Conservation (phyloP, 352 stramenopile genomes). For the Pythium sukuiense region DNA sequence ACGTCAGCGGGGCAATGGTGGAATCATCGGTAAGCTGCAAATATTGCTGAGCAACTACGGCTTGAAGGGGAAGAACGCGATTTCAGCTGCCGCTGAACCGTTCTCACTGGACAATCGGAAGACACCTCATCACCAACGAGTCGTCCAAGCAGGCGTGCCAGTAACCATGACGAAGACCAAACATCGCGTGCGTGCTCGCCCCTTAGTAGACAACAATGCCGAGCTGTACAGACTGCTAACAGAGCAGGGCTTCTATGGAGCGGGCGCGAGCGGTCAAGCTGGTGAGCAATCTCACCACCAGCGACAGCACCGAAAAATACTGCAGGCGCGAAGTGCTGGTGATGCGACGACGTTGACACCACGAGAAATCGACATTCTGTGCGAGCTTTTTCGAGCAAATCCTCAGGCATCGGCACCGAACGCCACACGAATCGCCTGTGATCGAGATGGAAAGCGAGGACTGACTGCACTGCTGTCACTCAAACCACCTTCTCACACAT, state of each 20-base stretch:
- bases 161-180: constrained; percentile 32
- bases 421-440: constrained; percentile 55
- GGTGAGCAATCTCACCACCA: constrained; percentile 3
- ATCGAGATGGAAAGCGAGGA: constrained; percentile 42
- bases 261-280: background rate
- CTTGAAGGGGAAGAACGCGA: constrained; percentile 38
- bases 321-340: constrained; percentile 25
- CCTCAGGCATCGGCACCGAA: constrained; percentile 19
- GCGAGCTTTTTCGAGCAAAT: constrained; percentile 44
- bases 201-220: constrained; percentile 68
- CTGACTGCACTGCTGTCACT: constrained; percentile 59
- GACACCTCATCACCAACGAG: background rate
- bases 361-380: constrained; percentile 63
- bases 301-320: constrained; percentile 24
- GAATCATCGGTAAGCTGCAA: constrained; percentile 70
- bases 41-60: constrained; percentile 90
- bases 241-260: constrained; percentile 63
- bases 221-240: constrained; percentile 68
- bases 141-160: background rate
- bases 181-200: constrained; percentile 71
- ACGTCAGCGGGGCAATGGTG: background rate
- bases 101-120: background rate
- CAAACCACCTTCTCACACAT: constrained; percentile 16
- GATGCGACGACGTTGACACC: constrained; percentile 56
- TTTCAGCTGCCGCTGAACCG: constrained; percentile 1